Evolutionary conservation across 2,329 filamentous ascomycete species (phyloP).

Genomic region (Ophiostoma sp.): DNA sequence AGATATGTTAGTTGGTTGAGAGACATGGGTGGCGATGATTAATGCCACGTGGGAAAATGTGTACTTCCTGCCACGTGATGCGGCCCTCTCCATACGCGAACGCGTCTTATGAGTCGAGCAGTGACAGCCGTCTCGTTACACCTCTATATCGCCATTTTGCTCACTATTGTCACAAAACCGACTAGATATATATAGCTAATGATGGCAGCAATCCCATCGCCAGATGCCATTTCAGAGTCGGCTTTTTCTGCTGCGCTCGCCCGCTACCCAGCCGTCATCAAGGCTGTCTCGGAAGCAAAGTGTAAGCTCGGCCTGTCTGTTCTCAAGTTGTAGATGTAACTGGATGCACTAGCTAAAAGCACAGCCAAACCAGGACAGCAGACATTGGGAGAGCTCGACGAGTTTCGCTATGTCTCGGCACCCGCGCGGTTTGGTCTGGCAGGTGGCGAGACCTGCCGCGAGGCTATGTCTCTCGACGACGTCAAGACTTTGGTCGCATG

Average conservation of each 20-base stretch:
- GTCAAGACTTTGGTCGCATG: conserved; percentile 59
- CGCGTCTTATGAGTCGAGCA: not conserved
- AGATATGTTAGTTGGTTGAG: too few species aligned
- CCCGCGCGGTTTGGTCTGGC: conserved; percentile 40
- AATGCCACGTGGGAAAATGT: not conserved
- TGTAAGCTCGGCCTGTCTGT: conserved; percentile 19
- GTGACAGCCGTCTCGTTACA: not conserved
- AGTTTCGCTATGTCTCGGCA: conserved; percentile 53
- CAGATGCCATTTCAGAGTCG: conserved; percentile 16
- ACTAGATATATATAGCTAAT: not conserved
- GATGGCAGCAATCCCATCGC: conserved; percentile 6
- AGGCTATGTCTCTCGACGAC: conserved; percentile 50
- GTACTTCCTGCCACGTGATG: not conserved
- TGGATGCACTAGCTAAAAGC: conserved; percentile 23
- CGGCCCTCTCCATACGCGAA: not conserved
- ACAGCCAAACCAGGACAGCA: conserved; percentile 46
- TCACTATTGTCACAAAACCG: not conserved
- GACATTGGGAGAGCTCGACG: conserved; percentile 53
- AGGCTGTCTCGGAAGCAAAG: conserved; percentile 42
- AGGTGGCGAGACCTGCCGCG: conserved; percentile 27
- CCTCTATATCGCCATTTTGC: not conserved
- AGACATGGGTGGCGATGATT: not conserved
- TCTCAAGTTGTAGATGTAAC: too few species aligned
- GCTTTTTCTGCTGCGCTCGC: conserved; percentile 20
- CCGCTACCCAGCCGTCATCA: conserved; percentile 36